A percentile compares a stretch with the other conserved stretches of the same genome.
These are phyloP conservation scores for Lachnellula occidentalis DNA, from an alignment of 2,329 filamentous ascomycete genomes.

Conservation along the genomic window DNA sequence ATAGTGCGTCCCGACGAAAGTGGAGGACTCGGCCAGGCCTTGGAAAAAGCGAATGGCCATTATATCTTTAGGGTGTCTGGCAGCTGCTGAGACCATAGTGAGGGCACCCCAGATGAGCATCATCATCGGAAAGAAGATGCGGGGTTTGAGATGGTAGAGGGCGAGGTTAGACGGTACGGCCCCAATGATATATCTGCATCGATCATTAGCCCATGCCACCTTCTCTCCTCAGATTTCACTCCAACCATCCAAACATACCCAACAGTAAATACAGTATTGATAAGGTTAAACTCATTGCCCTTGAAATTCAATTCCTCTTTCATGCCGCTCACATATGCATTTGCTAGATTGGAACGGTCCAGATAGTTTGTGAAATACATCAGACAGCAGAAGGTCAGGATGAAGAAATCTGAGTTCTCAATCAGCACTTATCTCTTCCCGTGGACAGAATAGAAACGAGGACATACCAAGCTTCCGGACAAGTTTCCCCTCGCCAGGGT, in stretches of 20 bases:
- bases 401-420: constrained; percentile 25
- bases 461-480: constrained; percentile 23
- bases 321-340: constrained; percentile 51
- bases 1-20: constrained; percentile 54
- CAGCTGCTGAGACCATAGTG: constrained; percentile 55
- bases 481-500: constrained; percentile 23
- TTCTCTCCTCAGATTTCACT: not conserved
- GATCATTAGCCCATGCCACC: not conserved
- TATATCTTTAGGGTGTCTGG: constrained; percentile 46
- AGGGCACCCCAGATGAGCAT: constrained; percentile 59
- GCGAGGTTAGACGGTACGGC: constrained; percentile 58
- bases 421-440: constrained; percentile 30
- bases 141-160: constrained; percentile 56
- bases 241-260: constrained; percentile 13
- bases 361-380: constrained; percentile 37
- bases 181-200: constrained; percentile 44
- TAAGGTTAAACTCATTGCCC: constrained; percentile 46
- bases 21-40: constrained; percentile 50
- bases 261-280: constrained; percentile 43
- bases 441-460: not conserved
- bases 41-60: constrained; percentile 55
- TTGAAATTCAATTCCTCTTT: constrained; percentile 44
- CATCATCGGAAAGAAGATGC: constrained; percentile 59
- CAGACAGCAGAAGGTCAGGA: constrained; percentile 34
- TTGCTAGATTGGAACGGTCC: constrained; percentile 46